Percentiles rank a stretch among this genome's conserved stretches.
phyloP scores from a whole-genome alignment of 768 basidiomycete genomes.

The Auricularia cornea region DNA sequence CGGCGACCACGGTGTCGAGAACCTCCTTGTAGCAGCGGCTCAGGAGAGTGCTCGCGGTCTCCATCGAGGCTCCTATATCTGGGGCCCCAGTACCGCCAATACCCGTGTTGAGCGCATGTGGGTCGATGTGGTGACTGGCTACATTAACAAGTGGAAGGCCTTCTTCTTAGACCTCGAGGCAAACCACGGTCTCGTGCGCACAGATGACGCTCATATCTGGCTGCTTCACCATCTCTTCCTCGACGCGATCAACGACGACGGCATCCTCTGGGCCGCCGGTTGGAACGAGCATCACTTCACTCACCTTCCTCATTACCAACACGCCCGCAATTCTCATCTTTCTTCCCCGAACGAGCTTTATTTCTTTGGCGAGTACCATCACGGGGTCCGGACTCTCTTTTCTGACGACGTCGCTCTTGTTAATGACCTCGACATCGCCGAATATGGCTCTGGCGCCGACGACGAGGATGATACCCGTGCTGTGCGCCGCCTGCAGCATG shows the following conservation, averaged over 20 bases:
- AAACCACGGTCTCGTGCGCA: neutral
- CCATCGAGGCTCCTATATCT: slow-evolving; percentile 28
- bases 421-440: no score
- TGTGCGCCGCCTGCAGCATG: no score
- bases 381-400: no score
- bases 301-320: no score
- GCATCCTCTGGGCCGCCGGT: neutral
- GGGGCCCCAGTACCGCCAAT: slow-evolving; percentile 19
- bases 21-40: slow-evolving; percentile 25
- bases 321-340: no score
- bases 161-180: slow-evolving; percentile 7
- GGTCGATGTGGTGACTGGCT: slow-evolving; percentile 5
- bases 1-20: slow-evolving; percentile 34
- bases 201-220: slow-evolving; percentile 5
- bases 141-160: slow-evolving; percentile 4
- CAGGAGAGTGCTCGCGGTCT: slow-evolving; percentile 10
- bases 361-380: no score
- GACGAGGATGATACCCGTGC: no score
- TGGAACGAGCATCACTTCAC: slow-evolving; percentile 11
- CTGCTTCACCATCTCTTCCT: slow-evolving; percentile 10
- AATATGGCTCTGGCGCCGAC: no score
- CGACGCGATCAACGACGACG: slow-evolving; percentile 6
- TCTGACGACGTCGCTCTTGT: no score
- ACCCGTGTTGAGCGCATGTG: slow-evolving; percentile 10
- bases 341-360: no score